phyloP scores from a whole-genome alignment of 805 yeast genomes.

The Metschnikowia aberdeeniae region DNA sequence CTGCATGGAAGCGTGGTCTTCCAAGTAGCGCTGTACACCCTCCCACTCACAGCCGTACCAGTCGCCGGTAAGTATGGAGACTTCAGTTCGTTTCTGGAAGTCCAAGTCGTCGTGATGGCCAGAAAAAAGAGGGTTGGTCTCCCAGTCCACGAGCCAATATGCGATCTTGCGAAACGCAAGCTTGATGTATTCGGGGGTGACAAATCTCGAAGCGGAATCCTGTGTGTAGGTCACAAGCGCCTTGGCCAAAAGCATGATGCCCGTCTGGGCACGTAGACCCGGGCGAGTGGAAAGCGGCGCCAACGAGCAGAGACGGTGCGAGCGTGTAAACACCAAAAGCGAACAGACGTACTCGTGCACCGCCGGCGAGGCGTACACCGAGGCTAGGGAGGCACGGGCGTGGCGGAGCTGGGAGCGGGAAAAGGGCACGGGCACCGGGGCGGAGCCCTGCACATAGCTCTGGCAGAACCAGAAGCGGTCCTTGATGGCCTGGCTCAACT shows the following conservation, averaged over 20 bases:
- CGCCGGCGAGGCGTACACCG: slow-evolving; percentile 32
- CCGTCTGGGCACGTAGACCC: slow-evolving; percentile 29
- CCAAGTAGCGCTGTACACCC: slow-evolving; percentile 27
- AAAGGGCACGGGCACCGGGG: neutral
- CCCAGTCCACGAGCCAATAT: slow-evolving; percentile 45
- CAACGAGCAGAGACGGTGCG: slow-evolving; percentile 38
- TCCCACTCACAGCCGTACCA: slow-evolving; percentile 44
- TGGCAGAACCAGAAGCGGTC: slow-evolving; percentile 19
- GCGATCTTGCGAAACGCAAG: slow-evolving; percentile 37
- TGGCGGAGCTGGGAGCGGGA: neutral
- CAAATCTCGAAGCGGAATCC: slow-evolving; percentile 14
- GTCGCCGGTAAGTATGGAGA: slow-evolving; percentile 37
- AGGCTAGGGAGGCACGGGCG: slow-evolving; percentile 6
- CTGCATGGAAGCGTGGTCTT: slow-evolving; percentile 14
- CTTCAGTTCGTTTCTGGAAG: slow-evolving; percentile 21
- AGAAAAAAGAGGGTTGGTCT: slow-evolving; percentile 21
- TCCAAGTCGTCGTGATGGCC: slow-evolving; percentile 7
- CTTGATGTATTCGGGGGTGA: slow-evolving; percentile 37
- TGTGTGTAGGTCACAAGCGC: slow-evolving; percentile 24
- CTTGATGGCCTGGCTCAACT: slow-evolving; percentile 13
- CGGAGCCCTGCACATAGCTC: slow-evolving; percentile 4
- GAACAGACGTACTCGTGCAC: slow-evolving; percentile 36
- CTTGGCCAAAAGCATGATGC: slow-evolving; percentile 25
- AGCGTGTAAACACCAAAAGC: slow-evolving; percentile 32
- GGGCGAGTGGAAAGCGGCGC: slow-evolving; percentile 34